These are phyloP conservation scores for Lactarius indigo DNA, from an alignment of 768 basidiomycete species.

Conservation along the genomic window DNA sequence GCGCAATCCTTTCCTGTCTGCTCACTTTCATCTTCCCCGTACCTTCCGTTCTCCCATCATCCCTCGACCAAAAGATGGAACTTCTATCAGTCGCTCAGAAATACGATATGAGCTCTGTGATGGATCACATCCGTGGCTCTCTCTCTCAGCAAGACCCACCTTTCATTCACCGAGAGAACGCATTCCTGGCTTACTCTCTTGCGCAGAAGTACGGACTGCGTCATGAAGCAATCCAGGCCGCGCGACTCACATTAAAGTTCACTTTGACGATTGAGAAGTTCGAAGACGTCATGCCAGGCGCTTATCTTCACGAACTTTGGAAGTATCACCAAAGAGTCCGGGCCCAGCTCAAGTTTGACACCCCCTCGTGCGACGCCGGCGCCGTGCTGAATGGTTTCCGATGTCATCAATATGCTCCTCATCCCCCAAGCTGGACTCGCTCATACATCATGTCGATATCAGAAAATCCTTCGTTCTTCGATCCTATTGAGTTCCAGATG, in stretches of 20 bases:
- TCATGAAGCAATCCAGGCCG: not conserved
- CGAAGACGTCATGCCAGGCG: not conserved
- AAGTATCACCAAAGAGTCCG: conserved; percentile 3
- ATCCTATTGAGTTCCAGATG: conserved; percentile 3
- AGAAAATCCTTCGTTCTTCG: not conserved
- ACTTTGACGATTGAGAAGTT: not conserved
- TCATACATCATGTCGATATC: not conserved
- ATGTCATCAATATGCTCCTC: not conserved
- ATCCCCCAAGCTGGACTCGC: not conserved
- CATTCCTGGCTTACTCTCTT: not conserved
- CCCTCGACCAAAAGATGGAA: not conserved
- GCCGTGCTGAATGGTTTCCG: not conserved
- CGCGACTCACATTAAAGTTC: too few relatives aligned
- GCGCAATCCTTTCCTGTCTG: not conserved
- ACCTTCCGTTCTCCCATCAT: not conserved
- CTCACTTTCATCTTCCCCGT: conserved; percentile 10
- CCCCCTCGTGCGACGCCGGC: not conserved
- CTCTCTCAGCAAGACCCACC: not conserved
- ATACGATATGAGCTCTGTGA: not conserved
- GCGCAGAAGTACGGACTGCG: not conserved
- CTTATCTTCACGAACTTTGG: conserved; percentile 8
- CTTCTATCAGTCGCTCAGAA: conserved; percentile 10
- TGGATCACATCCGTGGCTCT: not conserved
- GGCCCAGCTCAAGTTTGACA: not conserved
- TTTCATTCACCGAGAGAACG: not conserved